Evolutionary conservation across 441 rosid species (phyloP).

Genomic region (Isatis lusitanica): DNA sequence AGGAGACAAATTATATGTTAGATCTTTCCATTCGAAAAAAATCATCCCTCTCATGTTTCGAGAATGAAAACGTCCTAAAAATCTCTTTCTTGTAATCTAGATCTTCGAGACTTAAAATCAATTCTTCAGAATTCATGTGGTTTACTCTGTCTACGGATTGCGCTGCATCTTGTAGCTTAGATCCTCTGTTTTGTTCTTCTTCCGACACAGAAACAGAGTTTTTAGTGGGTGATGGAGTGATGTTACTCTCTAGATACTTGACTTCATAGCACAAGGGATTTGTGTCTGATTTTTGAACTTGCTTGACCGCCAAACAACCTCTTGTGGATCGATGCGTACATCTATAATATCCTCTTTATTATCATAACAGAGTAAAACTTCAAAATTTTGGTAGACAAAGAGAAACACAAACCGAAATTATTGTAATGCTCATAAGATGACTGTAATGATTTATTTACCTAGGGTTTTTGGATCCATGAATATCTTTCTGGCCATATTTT

Average conservation of each 20-base stretch:
- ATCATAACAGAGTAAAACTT: conserved; percentile 1
- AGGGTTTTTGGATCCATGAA: conserved; percentile 53
- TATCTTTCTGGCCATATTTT: conserved; percentile 66
- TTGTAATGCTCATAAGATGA: background rate
- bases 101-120: conserved; percentile 20
- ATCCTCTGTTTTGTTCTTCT: background rate
- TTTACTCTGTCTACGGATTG: conserved; percentile 5
- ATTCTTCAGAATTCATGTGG: conserved; percentile 38
- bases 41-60: conserved; percentile 25
- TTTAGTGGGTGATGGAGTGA: conserved; percentile 1
- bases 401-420: no score
- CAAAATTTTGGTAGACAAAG: background rate
- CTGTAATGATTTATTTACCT: conserved; percentile 35
- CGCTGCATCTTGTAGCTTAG: background rate
- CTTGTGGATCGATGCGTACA: conserved; percentile 51
- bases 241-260: conserved; percentile 45
- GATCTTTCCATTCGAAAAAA: conserved; percentile 16
- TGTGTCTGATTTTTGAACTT: conserved; percentile 55
- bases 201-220: background rate
- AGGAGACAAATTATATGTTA: conserved; percentile 36
- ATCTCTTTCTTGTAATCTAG: conserved; percentile 29
- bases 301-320: conserved; percentile 66
- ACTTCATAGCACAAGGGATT: conserved; percentile 45
- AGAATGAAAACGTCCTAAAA: conserved; percentile 42
- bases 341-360: conserved; percentile 58